phyloP scores from a whole-genome alignment of 306 rosid genomes.

The Fragaria vesca region DNA sequence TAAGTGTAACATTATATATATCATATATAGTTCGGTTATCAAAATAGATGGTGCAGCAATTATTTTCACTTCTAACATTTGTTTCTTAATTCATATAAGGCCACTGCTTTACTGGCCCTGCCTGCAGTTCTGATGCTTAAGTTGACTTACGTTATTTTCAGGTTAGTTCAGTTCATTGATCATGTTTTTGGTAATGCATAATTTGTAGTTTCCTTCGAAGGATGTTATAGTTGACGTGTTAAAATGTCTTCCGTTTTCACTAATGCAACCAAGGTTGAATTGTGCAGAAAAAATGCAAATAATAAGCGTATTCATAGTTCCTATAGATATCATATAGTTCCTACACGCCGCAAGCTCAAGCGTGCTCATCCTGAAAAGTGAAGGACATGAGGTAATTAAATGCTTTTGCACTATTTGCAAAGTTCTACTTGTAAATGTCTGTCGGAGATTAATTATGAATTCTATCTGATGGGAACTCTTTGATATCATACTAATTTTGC shows the following conservation, averaged over 20 bases:
- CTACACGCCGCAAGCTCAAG: conserved; percentile 9
- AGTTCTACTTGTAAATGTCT: neutral
- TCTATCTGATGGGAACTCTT: neutral
- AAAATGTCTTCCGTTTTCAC: neutral
- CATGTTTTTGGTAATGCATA: too few relatives aligned
- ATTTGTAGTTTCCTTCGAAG: neutral
- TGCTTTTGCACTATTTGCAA: neutral
- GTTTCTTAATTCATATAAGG: conserved; percentile 19
- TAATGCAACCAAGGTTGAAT: neutral
- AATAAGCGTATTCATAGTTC: conserved; percentile 15
- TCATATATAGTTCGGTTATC: neutral
- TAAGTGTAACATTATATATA: neutral
- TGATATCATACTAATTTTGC: neutral
- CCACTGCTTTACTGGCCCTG: conserved; percentile 38
- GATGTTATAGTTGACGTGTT: neutral
- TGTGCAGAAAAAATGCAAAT: conserved; percentile 14
- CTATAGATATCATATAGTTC: neutral
- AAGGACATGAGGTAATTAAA: neutral
- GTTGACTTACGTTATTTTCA: conserved; percentile 22
- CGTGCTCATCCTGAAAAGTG: neutral
- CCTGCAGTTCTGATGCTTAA: conserved; percentile 31
- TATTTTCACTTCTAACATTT: neutral
- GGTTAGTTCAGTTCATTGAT: conserved; percentile 23
- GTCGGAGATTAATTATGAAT: neutral
- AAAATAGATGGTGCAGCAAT: neutral